Percentiles rank a stretch among this genome's conserved stretches.
These are phyloP conservation scores for Sphagnurus paluster DNA, from an alignment of 1,284 basidiomycete species.

Conservation along the genomic window DNA sequence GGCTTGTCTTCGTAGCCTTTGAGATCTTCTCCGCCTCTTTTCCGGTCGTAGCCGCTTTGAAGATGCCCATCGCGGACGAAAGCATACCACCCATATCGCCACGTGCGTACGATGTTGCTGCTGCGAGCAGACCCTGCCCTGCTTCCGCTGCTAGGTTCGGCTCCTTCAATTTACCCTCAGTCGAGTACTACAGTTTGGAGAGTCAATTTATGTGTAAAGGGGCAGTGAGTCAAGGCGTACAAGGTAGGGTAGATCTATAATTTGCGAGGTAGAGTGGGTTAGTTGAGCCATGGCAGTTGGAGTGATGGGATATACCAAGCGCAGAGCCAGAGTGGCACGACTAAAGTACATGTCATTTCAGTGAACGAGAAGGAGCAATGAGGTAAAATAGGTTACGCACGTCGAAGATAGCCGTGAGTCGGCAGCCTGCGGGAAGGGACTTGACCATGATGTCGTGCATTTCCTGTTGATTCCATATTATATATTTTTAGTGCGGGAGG, in stretches of 20 bases:
- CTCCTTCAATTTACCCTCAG: constrained; percentile 92
- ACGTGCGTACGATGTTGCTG: constrained; percentile 69
- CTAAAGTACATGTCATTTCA: constrained; percentile 34
- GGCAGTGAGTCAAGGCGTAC: constrained; percentile 35
- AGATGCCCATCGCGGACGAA: constrained; percentile 49
- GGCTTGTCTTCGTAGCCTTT: constrained; percentile 72
- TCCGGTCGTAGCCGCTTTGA: constrained; percentile 47
- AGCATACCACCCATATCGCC: constrained; percentile 80
- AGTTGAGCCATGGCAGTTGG: constrained; percentile 4
- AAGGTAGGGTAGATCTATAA: constrained; percentile 60
- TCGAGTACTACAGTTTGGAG: constrained; percentile 73
- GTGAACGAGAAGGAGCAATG: neutral
- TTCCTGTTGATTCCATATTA: neutral
- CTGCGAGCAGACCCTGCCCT: constrained; percentile 71
- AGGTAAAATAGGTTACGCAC: constrained; percentile 38
- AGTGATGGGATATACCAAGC: constrained; percentile 41
- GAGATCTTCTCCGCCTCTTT: constrained; percentile 63
- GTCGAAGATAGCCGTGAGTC: constrained; percentile 88
- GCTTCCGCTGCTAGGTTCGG: constrained; percentile 82
- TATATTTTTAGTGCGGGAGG: neutral
- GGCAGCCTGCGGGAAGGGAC: constrained; percentile 79
- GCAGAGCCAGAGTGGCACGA: constrained; percentile 72
- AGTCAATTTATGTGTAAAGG: neutral
- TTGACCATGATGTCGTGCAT: constrained; percentile 76
- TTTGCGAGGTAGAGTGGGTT: neutral